Percentiles rank a stretch among this genome's conserved stretches.
Evolutionary conservation across 176 grass and related monocot genomes (phyloP).

Genomic region (Hsuehochloa calcarea): DNA sequence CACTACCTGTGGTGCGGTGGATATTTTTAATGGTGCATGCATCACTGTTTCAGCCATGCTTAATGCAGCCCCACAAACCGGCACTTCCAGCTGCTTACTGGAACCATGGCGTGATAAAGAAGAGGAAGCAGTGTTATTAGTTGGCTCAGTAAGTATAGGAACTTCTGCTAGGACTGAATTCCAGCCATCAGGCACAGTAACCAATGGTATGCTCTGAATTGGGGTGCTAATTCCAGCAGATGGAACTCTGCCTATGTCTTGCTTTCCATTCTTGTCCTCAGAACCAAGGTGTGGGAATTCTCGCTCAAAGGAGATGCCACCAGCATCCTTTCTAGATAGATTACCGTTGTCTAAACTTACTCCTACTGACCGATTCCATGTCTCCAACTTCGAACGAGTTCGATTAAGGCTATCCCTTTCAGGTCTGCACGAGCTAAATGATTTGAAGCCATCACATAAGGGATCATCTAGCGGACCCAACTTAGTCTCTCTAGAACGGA

Average conservation of each 20-base stretch:
- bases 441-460: constrained; percentile 43
- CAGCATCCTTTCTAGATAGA: constrained; percentile 41
- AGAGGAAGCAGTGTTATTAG: constrained; percentile 29
- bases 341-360: constrained; percentile 41
- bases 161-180: constrained; percentile 70
- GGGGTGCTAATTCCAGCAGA: constrained; percentile 63
- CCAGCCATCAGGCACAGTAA: constrained; percentile 35
- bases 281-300: constrained; percentile 71
- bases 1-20: constrained; percentile 55
- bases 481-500: constrained; percentile 47
- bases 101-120: constrained; percentile 28
- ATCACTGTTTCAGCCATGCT: constrained; percentile 77
- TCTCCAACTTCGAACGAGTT: constrained; percentile 37
- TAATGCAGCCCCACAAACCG: constrained; percentile 36
- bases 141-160: constrained; percentile 41
- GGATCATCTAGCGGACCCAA: constrained; percentile 40
- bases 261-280: constrained; percentile 55
- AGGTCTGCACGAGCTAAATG: constrained; percentile 55
- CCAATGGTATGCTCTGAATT: constrained; percentile 58
- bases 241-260: constrained; percentile 46
- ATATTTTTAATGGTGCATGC: constrained; percentile 54
- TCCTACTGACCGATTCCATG: constrained; percentile 31
- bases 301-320: constrained; percentile 51
- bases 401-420: constrained; percentile 54
- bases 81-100: constrained; percentile 24